Evolutionary conservation across 2,329 filamentous ascomycete species (phyloP), one percentile per base, ranked within the genome.

Genomic region (Fusarium miscanthi): DNA sequence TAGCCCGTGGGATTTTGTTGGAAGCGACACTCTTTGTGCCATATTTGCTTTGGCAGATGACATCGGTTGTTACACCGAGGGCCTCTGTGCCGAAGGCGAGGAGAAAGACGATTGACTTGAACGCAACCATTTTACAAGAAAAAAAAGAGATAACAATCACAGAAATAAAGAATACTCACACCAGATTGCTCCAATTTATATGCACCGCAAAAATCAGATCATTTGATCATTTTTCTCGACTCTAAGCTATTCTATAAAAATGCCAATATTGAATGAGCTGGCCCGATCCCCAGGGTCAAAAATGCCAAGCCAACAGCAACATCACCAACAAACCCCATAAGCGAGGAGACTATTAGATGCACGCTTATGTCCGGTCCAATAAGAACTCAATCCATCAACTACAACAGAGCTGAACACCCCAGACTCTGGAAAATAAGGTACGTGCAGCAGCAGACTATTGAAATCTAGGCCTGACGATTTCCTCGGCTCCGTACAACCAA

Each of bases 271-370:
- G 33, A 37, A 25, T 52, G 23, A 19, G 49, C 19, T 27, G 33
- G 33, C 31, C 19, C 23, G 12, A 25, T 27, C n/a, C 17, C 23
- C 23, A 8, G 48, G 31, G 13, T 52, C 3, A 52, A 14, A 37
- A 21, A 38, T 52, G 33, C 31, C 23, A 52, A 52, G 33, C 49
- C 49, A 52, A 52, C 49, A 52, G 45, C 45, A 48, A n/a, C 10
- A 33, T 49, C 30, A 31, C 45, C 27, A n/a, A 31, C 27, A 49
- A 33, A 49, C 30, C 45, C 46, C 46, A 21, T 49, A 33, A 49
- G 46, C 46, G 46, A 52, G 21, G 31, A 38, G 23, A 52, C 23
- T 52, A 52, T 38, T 21, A 25, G 13, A 37, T 38, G 33, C 49
- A 25, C 19, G 33, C 8, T 25, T n/a, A 35, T 25, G n/a, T 7